Conservation (phyloP, 441 rosid species). For the Arabidopsis lyrata region DNA sequence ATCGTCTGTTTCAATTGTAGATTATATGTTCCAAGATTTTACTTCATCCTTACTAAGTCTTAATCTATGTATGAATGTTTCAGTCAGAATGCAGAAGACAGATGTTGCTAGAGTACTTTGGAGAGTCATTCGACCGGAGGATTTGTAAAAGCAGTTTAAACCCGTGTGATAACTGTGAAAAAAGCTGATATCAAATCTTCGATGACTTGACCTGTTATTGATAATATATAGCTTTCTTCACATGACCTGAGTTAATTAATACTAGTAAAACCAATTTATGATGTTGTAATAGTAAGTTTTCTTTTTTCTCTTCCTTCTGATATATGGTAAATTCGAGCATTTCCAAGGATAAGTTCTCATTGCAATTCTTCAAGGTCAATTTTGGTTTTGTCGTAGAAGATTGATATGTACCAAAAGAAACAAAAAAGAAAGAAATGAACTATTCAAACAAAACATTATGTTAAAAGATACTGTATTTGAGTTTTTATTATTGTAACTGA, state of each 20-base stretch:
- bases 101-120: conserved; percentile 82
- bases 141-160: conserved; percentile 69
- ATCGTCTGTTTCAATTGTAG: neutral
- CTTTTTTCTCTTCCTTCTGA: neutral
- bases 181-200: conserved; percentile 32
- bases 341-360: neutral
- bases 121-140: conserved; percentile 70
- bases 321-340: neutral
- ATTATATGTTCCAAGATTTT: neutral
- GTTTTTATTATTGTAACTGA: neutral
- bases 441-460: conserved; percentile 4
- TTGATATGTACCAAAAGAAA: neutral
- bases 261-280: neutral
- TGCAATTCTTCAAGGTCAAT: neutral
- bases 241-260: neutral
- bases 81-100: conserved; percentile 90
- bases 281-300: conserved; percentile 5
- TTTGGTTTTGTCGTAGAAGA: neutral
- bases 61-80: conserved; percentile 35
- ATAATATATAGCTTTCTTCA: conserved; percentile 24
- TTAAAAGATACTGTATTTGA: conserved; percentile 11
- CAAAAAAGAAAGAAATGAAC: neutral
- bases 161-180: conserved; percentile 92
- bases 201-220: neutral
- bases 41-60: neutral